Base-by-base conservation (phyloP, 176 grass and related monocot species). In the Typha latifolia region DNA sequence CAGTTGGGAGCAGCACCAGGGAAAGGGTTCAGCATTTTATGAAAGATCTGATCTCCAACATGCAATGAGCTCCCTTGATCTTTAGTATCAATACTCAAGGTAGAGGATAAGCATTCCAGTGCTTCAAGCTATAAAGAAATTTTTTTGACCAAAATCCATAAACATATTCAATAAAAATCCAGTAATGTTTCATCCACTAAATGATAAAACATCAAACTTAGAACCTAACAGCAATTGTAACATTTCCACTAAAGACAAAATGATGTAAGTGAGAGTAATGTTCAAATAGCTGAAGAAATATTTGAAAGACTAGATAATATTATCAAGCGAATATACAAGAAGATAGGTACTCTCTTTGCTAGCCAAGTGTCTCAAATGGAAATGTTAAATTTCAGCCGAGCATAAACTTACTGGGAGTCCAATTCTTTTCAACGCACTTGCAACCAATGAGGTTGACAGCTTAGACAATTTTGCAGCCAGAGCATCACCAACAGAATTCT, bases 321-420 rank as follows among this genome's bases (percentile, higher is more conserved):
- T 37, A 37, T 37, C 34, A 37, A 6, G 34, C 5, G 34, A 37
- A 37, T 37, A 4, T 37, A 37, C 34, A 37, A 37, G 34, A 37
- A 37, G 34, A 37, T 37, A 37, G 34, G 3, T 37, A 6, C 34
- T 37, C 5, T 37, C 34, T 6, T 37, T 0, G 34, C 34, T 37
- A 7, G 34, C 34, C 34, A n/a, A 14, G 7, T 20, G n/a, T 14
- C 55, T 31, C 65, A 63, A 76, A 18, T 5, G 69, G 31, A 37
- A 53, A 47, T 15, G 8, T 67, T 65, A 13, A 74, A 56, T 19
- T 26, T 21, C n/a, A 47, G 59, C 65, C 13, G 3, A 74, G 63
- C 68, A 49, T 51, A 32, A 84, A 89, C 93, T 96, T 89, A 96
- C 93, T 80, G 93, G 88, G 63, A 96, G 69, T 64, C 93, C 93